phyloP scores from a whole-genome alignment of 306 rosid genomes.

The Inga oerstediana region DNA sequence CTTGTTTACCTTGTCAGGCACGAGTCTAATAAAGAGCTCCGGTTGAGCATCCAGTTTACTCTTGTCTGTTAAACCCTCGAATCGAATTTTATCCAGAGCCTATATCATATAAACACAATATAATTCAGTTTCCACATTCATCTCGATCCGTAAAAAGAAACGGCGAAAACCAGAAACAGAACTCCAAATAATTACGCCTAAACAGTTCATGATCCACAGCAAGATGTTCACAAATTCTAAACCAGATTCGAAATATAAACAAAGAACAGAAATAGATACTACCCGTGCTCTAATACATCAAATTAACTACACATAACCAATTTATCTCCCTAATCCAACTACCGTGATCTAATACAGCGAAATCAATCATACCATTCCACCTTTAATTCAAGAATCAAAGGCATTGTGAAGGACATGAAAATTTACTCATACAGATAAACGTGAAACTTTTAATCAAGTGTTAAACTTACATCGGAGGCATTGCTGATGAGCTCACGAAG shows the following conservation, averaged over 20 bases:
- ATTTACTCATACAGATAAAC: neutral
- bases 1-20: slow-evolving; percentile 58
- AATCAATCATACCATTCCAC: neutral
- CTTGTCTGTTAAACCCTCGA: slow-evolving; percentile 60
- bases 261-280: neutral
- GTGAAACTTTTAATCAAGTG: too few species aligned
- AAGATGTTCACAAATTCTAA: neutral
- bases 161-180: neutral
- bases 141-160: neutral
- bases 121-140: neutral
- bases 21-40: slow-evolving; percentile 60
- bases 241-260: neutral
- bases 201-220: neutral
- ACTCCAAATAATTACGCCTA: neutral
- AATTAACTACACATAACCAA: neutral
- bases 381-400: neutral
- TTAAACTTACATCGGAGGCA: slow-evolving; percentile 50
- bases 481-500: slow-evolving; percentile 65
- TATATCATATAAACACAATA: neutral
- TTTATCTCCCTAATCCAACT: neutral
- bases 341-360: neutral
- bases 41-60: slow-evolving; percentile 58
- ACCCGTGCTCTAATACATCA: neutral
- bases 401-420: neutral
- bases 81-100: slow-evolving; percentile 69